phyloP scores from a whole-genome alignment of 169 alveolate species.

The Plasmodium gaboni region DNA sequence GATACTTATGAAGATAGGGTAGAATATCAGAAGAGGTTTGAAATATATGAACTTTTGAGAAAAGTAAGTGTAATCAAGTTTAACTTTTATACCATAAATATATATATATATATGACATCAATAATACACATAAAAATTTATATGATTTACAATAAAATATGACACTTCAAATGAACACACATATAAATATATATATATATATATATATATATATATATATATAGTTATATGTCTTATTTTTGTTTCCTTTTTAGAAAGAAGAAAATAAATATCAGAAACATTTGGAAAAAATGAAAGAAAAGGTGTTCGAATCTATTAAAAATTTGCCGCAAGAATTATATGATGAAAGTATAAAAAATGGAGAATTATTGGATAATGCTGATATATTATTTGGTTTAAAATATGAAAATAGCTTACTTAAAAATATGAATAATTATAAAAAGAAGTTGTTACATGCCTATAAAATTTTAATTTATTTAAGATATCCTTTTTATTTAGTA shows the following conservation, averaged over 20 bases:
- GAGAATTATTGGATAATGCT: constrained; percentile 40
- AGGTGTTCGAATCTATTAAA: constrained; percentile 33
- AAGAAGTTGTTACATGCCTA: constrained; percentile 81
- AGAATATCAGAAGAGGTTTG: constrained; percentile 78
- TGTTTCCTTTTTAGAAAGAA: constrained; percentile 18
- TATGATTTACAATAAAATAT: neutral
- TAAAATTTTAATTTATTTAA: constrained; percentile 79
- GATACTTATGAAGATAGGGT: constrained; percentile 82
- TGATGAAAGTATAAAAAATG: constrained; percentile 68
- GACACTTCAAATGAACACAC: too few species aligned
- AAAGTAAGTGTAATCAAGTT: constrained; percentile 30
- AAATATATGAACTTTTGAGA: constrained; percentile 76
- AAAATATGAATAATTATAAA: constrained; percentile 77
- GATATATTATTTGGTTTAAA: constrained; percentile 73
- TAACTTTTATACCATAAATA: neutral
- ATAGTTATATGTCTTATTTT: neutral
- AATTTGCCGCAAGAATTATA: constrained; percentile 60
- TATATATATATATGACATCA: neutral
- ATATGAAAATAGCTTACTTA: constrained; percentile 77
- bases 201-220: neutral
- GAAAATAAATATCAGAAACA: constrained; percentile 53
- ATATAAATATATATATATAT: neutral
- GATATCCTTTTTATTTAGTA: constrained; percentile 83
- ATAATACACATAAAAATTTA: neutral
- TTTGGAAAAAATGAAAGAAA: constrained; percentile 68